Conservation (phyloP, 192 early-diverging fungal species). For the Oehlia diaphana region DNA sequence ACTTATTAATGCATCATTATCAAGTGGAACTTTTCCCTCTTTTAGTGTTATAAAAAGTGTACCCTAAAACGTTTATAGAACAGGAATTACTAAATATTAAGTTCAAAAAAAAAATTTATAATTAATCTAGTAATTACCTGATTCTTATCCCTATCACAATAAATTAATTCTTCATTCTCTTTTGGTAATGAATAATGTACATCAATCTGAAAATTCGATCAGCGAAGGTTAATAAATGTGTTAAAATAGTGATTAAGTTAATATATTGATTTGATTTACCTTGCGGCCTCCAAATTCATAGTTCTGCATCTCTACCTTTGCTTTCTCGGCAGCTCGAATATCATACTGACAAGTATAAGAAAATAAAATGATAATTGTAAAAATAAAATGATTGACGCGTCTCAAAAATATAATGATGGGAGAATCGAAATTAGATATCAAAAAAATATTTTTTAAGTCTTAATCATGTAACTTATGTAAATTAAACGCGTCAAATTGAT, state of each 20-base stretch:
- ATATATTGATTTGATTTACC: constrained; percentile 29
- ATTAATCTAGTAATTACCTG: constrained; percentile 36
- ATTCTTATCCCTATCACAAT: constrained; percentile 46
- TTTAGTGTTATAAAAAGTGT: constrained; percentile 46
- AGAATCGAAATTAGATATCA: background rate
- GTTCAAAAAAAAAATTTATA: no score
- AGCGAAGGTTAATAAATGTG: background rate
- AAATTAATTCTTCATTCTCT: constrained; percentile 37
- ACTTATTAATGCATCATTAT: constrained; percentile 36
- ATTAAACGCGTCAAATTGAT: background rate
- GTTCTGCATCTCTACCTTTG: constrained; percentile 44
- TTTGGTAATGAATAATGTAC: constrained; percentile 55
- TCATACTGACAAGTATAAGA: constrained; percentile 43
- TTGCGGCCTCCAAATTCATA: constrained; percentile 38
- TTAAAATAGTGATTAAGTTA: background rate
- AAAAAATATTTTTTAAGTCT: background rate
- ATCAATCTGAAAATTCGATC: constrained; percentile 42
- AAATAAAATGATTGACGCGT: background rate
- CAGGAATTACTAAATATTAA: background rate
- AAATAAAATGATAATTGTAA: background rate
- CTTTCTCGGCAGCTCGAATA: constrained; percentile 50
- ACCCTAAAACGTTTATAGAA: constrained; percentile 34
- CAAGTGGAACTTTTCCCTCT: constrained; percentile 34
- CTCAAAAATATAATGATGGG: background rate
- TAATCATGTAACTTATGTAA: background rate